These are phyloP conservation scores for Leptodermis oblonga DNA, from an alignment of 257 asterid species.

Conservation along the genomic window DNA sequence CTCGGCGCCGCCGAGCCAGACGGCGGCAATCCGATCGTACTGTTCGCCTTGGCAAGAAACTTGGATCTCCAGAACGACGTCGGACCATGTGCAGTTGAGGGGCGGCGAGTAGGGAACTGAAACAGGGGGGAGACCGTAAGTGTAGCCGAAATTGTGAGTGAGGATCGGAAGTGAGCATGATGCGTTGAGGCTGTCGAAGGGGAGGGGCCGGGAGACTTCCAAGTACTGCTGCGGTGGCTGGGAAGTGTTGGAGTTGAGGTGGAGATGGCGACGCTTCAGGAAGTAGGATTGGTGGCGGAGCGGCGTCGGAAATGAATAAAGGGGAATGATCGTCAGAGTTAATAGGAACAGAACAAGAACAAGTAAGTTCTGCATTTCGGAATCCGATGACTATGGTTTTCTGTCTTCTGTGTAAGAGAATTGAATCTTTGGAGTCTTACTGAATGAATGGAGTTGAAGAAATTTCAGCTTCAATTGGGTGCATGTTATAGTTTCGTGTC, in stretches of 20 bases:
- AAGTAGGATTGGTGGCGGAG: constrained; percentile 32
- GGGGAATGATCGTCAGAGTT: constrained; percentile 17
- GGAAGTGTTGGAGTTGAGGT: not conserved
- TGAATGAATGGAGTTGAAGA: not conserved
- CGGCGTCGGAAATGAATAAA: constrained; percentile 16
- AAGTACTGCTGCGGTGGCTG: constrained; percentile 41
- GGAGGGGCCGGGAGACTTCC: constrained; percentile 57
- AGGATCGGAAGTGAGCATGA: constrained; percentile 55
- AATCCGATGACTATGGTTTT: not conserved
- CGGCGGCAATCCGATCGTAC: constrained; percentile 78
- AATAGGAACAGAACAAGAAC: constrained; percentile 20
- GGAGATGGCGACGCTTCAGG: constrained; percentile 22
- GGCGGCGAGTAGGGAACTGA: constrained; percentile 56
- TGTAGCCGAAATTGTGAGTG: constrained; percentile 57
- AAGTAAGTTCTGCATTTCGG: constrained; percentile 29
- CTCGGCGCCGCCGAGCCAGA: constrained; percentile 81
- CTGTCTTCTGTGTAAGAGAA: not conserved
- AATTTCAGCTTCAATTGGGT: not conserved
- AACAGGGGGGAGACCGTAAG: constrained; percentile 58
- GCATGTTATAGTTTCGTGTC: too few species aligned
- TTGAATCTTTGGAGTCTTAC: not conserved
- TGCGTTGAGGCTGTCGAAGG: constrained; percentile 39
- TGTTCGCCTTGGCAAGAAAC: constrained; percentile 62
- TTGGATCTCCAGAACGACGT: constrained; percentile 50
- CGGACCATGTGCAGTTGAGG: constrained; percentile 58